Evolutionary conservation across 352 stramenopile genomes (phyloP).

Genomic region (Phytophthora kernoviae): DNA sequence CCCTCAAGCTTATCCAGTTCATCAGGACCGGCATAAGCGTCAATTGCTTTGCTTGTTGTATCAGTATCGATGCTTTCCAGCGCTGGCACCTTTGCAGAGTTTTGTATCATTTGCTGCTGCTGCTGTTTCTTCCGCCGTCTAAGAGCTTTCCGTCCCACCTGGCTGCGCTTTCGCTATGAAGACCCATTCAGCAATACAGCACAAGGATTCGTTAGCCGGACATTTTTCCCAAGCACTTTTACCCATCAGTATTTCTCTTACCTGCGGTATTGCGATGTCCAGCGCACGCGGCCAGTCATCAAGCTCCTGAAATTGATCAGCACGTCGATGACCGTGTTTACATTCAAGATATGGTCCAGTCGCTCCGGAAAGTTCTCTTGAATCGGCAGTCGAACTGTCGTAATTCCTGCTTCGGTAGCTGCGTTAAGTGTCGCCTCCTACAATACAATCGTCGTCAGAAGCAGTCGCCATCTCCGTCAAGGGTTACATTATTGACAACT

Average conservation of each 20-base stretch:
- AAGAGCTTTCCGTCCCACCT: conserved; percentile 44
- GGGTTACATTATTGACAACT: no score
- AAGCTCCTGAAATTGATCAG: conserved; percentile 57
- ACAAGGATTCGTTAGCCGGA: neutral
- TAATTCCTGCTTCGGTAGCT: conserved; percentile 50
- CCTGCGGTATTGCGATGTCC: conserved; percentile 55
- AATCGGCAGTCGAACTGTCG: conserved; percentile 69
- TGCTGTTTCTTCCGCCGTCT: conserved; percentile 23
- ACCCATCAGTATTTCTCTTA: conserved; percentile 18
- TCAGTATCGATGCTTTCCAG: conserved; percentile 2
- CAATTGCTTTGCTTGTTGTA: conserved; percentile 7
- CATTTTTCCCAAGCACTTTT: neutral
- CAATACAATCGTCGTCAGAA: neutral
- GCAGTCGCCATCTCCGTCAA: no score
- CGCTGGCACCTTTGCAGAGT: neutral
- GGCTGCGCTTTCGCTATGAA: conserved; percentile 47
- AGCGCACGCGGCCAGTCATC: conserved; percentile 61
- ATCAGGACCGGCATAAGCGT: neutral
- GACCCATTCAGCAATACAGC: neutral
- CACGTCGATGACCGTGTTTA: conserved; percentile 80
- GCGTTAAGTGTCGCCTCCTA: conserved; percentile 62
- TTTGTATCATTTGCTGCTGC: conserved; percentile 15
- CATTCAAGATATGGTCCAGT: conserved; percentile 80
- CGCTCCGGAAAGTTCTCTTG: conserved; percentile 72
- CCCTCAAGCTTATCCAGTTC: neutral